Base-by-base conservation (phyloP, 179 eudicot genomes). In the Corrigiola litoralis region DNA sequence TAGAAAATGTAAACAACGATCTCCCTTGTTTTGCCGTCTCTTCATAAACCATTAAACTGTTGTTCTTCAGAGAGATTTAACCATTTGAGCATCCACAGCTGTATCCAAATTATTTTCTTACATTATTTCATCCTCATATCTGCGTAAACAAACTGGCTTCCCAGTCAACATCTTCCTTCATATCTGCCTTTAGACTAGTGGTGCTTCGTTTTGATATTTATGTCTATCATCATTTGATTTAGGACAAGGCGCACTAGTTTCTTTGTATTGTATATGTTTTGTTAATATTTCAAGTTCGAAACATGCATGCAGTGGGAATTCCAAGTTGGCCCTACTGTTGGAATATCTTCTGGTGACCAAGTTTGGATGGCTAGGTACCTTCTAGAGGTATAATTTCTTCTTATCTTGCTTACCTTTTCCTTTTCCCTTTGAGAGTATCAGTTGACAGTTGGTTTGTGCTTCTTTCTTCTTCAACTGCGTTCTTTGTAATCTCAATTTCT, bases 361-460 rank as follows among this genome's bases (percentile, higher is more conserved):
- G 52, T 86, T 1, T 86, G 91, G 91, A 75, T 81, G 54, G 84
- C 91, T 62, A 81, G 91, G 72, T 83, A 86, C 81, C 71, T 86
- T 76, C 79, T 85, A 4, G 91, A 86, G 88, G 91, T 86, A 73
- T n/a, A 46, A 3, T 24, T 32, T 5, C 6, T 18, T 21, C 1
- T 6, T 50, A 16, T 14, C 2, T 36, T 16, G 8, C 4, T 16
- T n/a, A 1, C 7, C 7, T 12, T 48, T 46, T 13, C 21, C 6
- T 13, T 8, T 2, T 44, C 2, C 12, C 2, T 28, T 23, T 20
- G 4, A 27, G 11, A 4, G 27, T 55, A 38, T 7, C 18, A 21
- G 36, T 4, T 28, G 45, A n/a, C n/a, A n/a, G n/a, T 44, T 23
- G 25, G 44, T 8, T 21, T 24, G 9, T 16, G 10, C 4, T 8